Conservation (phyloP, 192 early-diverging fungal species). For the Mortierella claussenii region DNA sequence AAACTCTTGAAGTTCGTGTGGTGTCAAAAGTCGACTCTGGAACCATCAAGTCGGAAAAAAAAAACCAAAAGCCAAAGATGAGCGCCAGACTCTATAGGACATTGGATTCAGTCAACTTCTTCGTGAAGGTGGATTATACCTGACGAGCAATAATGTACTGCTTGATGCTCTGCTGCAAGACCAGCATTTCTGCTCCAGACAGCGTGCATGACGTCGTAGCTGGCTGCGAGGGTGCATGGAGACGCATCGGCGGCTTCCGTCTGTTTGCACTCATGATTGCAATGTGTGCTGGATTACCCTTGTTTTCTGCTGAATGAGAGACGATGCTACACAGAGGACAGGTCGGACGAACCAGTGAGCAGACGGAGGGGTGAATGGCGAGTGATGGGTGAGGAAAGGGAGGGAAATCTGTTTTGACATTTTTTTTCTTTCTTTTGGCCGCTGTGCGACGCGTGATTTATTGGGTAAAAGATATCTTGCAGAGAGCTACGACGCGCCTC, state of each 20-base stretch:
- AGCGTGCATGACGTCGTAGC: background rate
- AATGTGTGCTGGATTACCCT: no score
- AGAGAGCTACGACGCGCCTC: no score
- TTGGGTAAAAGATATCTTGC: no score
- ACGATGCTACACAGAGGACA: no score
- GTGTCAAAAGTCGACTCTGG: slow-evolving; percentile 21
- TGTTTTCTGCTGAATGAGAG: no score
- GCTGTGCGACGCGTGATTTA: no score
- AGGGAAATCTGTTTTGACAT: no score
- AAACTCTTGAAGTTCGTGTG: slow-evolving; percentile 26
- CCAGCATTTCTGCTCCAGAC: slow-evolving; percentile 31
- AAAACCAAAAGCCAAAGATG: background rate
- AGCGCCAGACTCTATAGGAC: background rate
- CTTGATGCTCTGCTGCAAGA: slow-evolving; percentile 28
- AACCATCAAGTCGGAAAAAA: background rate
- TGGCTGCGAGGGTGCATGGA: background rate
- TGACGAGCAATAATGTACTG: slow-evolving; percentile 32
- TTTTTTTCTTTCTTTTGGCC: no score
- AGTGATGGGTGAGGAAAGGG: no score
- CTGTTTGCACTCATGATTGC: slow-evolving; percentile 7
- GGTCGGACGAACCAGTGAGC: no score
- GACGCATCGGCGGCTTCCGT: background rate
- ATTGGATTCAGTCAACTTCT: background rate
- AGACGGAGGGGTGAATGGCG: no score
- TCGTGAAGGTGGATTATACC: background rate